Conservation (phyloP, 768 basidiomycete genomes). For the Naganishia antarctica region DNA sequence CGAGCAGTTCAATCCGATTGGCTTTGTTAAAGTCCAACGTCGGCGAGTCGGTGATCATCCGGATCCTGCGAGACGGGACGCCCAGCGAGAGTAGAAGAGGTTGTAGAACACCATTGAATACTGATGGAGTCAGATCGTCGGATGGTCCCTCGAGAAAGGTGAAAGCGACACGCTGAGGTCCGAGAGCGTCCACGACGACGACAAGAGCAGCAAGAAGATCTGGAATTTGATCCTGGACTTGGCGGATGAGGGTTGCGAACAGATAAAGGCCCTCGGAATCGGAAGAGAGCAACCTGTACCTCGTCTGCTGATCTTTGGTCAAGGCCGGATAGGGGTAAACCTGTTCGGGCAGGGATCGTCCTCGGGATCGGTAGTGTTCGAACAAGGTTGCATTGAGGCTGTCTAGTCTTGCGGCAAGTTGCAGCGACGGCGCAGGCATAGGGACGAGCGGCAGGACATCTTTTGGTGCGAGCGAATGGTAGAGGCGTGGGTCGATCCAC, state of each 20-base stretch:
- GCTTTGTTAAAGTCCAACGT: conserved; percentile 38
- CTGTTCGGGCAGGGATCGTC: conserved; percentile 26
- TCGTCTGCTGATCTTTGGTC: conserved; percentile 32
- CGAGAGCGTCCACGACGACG: conserved; percentile 37
- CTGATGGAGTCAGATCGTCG: conserved; percentile 38
- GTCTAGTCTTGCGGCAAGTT: conserved; percentile 2
- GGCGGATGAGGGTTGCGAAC: conserved; percentile 39
- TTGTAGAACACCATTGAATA: conserved; percentile 33
- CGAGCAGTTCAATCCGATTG: conserved; percentile 44
- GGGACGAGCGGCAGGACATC: conserved; percentile 22
- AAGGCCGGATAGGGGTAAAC: conserved; percentile 33
- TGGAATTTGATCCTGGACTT: conserved; percentile 42
- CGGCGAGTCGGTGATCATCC: conserved; percentile 33
- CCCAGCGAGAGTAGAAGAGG: conserved; percentile 37
- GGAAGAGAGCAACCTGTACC: conserved; percentile 36
- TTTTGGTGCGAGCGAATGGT: conserved; percentile 16
- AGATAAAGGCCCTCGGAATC: conserved; percentile 32
- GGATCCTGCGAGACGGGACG: conserved; percentile 33
- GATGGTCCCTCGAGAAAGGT: conserved; percentile 47
- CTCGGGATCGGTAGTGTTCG: conserved; percentile 17
- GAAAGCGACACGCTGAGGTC: conserved; percentile 34
- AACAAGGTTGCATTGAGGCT: conserved; percentile 10
- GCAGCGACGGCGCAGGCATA: conserved; percentile 9
- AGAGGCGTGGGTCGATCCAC: conserved; percentile 20
- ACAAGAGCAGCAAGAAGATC: conserved; percentile 43